Conservation (phyloP, 2,329 filamentous ascomycete genomes). For the Alternaria ethzedia region DNA sequence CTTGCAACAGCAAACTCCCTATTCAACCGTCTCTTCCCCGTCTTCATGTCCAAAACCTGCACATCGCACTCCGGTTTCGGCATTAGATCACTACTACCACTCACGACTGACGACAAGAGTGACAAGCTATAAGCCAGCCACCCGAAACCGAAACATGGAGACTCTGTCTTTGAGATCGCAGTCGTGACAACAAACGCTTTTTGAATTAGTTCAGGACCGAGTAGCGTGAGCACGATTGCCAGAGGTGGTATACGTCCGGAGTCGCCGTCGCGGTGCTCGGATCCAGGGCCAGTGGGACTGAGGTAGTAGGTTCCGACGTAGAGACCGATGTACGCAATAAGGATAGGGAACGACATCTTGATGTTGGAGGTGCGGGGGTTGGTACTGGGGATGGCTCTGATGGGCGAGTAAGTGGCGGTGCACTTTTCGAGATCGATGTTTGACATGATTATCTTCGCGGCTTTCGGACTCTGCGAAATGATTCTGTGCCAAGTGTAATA, state of each 20-base stretch:
- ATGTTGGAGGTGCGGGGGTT: too few species aligned
- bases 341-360: background rate
- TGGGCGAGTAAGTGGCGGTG: background rate
- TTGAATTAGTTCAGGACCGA: background rate
- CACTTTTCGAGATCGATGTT: background rate
- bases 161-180: background rate
- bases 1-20: background rate
- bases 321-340: background rate
- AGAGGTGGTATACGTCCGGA: background rate
- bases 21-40: background rate
- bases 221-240: background rate
- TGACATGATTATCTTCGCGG: background rate
- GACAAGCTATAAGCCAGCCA: background rate
- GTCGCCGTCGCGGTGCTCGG: background rate
- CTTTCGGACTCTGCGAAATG: background rate
- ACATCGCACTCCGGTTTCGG: background rate
- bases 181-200: background rate
- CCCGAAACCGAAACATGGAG: background rate
- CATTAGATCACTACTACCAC: background rate
- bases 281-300: background rate
- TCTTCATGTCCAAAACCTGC: background rate
- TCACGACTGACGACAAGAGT: background rate
- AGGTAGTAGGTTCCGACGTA: background rate
- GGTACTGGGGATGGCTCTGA: background rate
- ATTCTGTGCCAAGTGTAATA: background rate